Evolutionary conservation across 805 yeast species (phyloP).

Genomic region (Ogataea methanolica): DNA sequence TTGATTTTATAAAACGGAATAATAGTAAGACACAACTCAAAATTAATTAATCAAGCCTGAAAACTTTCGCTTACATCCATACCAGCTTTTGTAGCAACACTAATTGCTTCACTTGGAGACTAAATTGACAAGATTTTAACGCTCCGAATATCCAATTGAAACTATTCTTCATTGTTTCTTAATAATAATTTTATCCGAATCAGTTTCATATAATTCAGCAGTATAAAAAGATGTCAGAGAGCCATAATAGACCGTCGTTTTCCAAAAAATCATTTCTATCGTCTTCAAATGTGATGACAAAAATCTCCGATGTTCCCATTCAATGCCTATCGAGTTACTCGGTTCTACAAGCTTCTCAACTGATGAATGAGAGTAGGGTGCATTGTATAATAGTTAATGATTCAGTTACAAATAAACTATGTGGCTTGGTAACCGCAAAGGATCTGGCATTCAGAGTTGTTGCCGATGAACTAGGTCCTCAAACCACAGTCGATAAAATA

Average conservation of each 20-base stretch:
- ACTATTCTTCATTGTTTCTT: too few relatives aligned
- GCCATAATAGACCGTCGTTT: slow-evolving; percentile 1
- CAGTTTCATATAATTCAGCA: not conserved
- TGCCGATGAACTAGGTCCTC: slow-evolving; percentile 24
- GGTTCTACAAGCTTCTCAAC: slow-evolving; percentile 29
- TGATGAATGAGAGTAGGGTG: slow-evolving; percentile 35
- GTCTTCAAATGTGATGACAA: slow-evolving; percentile 16
- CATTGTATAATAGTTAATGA: slow-evolving; percentile 38
- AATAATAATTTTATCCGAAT: too few relatives aligned
- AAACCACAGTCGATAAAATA: slow-evolving; percentile 30
- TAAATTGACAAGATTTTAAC: too few relatives aligned
- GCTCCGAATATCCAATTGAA: too few relatives aligned
- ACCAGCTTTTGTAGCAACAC: too few relatives aligned
- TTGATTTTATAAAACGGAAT: too few relatives aligned
- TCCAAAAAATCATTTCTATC: slow-evolving; percentile 2
- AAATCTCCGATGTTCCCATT: slow-evolving; percentile 34
- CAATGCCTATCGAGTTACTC: slow-evolving; percentile 31
- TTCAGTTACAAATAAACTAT: slow-evolving; percentile 20
- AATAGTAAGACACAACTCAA: too few relatives aligned
- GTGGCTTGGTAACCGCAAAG: slow-evolving; percentile 42
- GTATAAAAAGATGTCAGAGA: not conserved
- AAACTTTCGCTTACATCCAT: too few relatives aligned
- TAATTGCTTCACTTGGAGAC: too few relatives aligned
- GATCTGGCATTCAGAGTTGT: slow-evolving; percentile 42
- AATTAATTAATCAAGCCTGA: too few relatives aligned